These are phyloP conservation scores for Coix lacrymajobi DNA, from an alignment of 176 grass and related monocot genomes.

Conservation along the genomic window DNA sequence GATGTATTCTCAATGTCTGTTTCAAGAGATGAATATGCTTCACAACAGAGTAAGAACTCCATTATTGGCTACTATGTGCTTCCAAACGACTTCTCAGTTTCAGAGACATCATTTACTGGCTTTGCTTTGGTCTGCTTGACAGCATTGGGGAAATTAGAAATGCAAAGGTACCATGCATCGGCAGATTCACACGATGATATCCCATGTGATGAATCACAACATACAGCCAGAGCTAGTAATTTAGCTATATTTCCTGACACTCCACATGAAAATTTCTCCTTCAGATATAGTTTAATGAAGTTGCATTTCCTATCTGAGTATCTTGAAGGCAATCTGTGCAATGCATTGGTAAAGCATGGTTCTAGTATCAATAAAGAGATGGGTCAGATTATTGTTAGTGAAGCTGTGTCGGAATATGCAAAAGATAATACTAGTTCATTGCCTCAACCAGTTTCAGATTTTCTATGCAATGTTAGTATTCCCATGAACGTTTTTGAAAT, in stretches of 20 bases:
- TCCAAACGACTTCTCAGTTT: conserved; percentile 33
- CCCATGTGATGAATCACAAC: conserved; percentile 33
- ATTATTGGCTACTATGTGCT: conserved; percentile 61
- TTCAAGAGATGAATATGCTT: conserved; percentile 26
- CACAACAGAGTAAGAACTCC: conserved; percentile 25
- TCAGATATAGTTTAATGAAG: conserved; percentile 35
- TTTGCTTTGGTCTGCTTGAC: conserved; percentile 74
- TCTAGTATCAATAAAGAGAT: conserved; percentile 15
- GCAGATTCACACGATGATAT: conserved; percentile 19
- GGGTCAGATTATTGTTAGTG: conserved; percentile 44
- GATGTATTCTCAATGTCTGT: conserved; percentile 35
- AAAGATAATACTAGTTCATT: conserved; percentile 31
- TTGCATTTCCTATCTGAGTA: conserved; percentile 54
- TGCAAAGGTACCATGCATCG: conserved; percentile 54
- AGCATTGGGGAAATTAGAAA: conserved; percentile 62
- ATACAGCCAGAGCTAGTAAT: conserved; percentile 20
- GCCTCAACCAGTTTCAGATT: conserved; percentile 41
- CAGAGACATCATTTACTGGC: conserved; percentile 27
- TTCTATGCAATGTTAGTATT: conserved; percentile 52
- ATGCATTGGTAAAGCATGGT: conserved; percentile 43
- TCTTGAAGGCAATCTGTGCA: conserved; percentile 57
- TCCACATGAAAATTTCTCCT: conserved; percentile 3
- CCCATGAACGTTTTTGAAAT: conserved; percentile 84
- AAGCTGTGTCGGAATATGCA: conserved; percentile 53
- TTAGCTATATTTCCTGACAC: conserved; percentile 29